Percentiles rank a stretch among this genome's conserved stretches.
Conservation (phyloP, 2,329 filamentous ascomycete genomes). For the Diaporthe caulivora region DNA sequence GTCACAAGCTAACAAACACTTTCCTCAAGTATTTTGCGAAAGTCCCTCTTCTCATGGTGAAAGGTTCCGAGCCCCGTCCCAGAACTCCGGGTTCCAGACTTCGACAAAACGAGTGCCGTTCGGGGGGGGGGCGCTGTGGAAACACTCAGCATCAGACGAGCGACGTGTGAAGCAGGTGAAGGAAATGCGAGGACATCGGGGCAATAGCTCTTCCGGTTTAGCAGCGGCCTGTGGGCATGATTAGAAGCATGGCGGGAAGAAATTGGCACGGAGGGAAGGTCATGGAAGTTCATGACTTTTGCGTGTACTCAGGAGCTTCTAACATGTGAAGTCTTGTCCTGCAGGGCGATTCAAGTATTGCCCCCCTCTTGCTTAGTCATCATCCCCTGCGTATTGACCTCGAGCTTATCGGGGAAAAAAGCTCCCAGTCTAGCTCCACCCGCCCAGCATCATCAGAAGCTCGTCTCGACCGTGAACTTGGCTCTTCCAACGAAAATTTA, state of each 20-base stretch:
- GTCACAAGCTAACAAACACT: background rate
- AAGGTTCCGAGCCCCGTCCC: background rate
- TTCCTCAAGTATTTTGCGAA: too few relatives aligned
- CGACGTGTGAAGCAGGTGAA: too few relatives aligned
- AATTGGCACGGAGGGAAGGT: background rate
- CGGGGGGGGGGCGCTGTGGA: too few relatives aligned
- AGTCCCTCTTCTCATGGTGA: background rate
- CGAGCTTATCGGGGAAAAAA: conserved; percentile 5
- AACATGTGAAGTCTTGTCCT: too few relatives aligned
- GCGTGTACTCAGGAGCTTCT: background rate
- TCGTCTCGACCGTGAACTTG: conserved; percentile 1
- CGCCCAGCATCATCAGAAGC: conserved; percentile 30
- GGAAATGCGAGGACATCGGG: too few relatives aligned
- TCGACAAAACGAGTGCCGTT: background rate
- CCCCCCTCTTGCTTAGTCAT: background rate
- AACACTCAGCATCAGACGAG: too few relatives aligned
- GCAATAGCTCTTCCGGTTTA: too few relatives aligned
- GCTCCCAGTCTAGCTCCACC: conserved; percentile 1
- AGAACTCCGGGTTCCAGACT: background rate
- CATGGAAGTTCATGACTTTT: background rate
- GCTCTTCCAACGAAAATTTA: conserved; percentile 19
- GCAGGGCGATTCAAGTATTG: background rate
- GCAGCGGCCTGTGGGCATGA: background rate
- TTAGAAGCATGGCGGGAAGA: background rate
- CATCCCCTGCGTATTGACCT: background rate